Conservation (phyloP, 345 rosid genomes). For the Pistacia vera region DNA sequence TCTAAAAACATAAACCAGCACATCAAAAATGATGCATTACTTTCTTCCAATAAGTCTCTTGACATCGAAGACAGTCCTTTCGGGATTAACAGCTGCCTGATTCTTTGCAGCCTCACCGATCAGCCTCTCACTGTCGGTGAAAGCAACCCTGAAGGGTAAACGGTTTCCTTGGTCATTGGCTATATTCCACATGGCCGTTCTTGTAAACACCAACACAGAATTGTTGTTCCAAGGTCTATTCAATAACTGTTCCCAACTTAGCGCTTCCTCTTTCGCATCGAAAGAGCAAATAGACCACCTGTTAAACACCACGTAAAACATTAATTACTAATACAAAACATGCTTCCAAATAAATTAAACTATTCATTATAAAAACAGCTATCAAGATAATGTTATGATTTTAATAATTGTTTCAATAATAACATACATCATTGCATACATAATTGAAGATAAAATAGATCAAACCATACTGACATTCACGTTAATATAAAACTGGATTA, state of each 20-base stretch:
- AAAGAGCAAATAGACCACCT: constrained; percentile 64
- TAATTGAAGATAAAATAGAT: too few relatives aligned
- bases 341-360: background rate
- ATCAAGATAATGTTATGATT: too few relatives aligned
- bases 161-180: constrained; percentile 99
- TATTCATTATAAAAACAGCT: too few relatives aligned
- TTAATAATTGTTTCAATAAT: background rate
- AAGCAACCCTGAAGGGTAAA: constrained; percentile 95
- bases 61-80: constrained; percentile 90
- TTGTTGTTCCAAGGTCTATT: constrained; percentile 94
- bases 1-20: background rate
- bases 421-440: too few relatives aligned
- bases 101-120: constrained; percentile 99
- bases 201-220: constrained; percentile 99
- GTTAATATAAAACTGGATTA: background rate
- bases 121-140: constrained; percentile 89
- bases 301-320: background rate
- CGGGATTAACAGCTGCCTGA: constrained; percentile 86
- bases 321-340: background rate
- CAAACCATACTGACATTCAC: too few relatives aligned
- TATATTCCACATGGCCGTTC: constrained; percentile 93
- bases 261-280: constrained; percentile 76
- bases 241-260: constrained; percentile 90
- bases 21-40: constrained; percentile 35
- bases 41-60: constrained; percentile 96